A percentile compares a stretch with the other conserved stretches of the same genome.
These are phyloP conservation scores for Arabis alpina DNA, from an alignment of 345 rosid genomes.

Conservation along the genomic window DNA sequence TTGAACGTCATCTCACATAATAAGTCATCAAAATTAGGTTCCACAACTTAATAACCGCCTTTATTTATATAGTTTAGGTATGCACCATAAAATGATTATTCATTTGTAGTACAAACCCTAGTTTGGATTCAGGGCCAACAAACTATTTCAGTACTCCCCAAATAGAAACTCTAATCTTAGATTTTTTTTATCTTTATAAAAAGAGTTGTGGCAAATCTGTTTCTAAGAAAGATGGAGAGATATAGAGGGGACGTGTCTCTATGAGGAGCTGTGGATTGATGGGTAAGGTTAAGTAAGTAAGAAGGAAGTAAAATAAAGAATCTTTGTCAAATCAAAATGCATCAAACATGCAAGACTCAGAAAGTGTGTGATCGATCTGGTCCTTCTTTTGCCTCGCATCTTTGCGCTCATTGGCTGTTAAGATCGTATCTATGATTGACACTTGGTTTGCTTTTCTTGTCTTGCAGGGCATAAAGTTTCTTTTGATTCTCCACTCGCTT, in stretches of 20 bases:
- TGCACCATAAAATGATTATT: too few relatives aligned
- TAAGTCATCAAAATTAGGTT: too few relatives aligned
- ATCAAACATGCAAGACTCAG: conserved; percentile 33
- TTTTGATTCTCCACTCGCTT: conserved; percentile 39
- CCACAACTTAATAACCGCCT: too few relatives aligned
- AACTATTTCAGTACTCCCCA: background rate
- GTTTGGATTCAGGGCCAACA: too few relatives aligned
- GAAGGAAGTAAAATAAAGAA: conserved; percentile 22
- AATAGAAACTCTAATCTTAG: background rate
- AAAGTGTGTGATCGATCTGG: conserved; percentile 37
- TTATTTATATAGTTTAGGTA: too few relatives aligned
- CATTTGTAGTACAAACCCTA: too few relatives aligned
- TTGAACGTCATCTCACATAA: too few relatives aligned
- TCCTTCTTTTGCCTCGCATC: conserved; percentile 32
- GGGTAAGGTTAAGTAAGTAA: conserved; percentile 33
- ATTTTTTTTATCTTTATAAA: background rate
- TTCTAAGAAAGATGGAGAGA: background rate
- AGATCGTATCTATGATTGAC: conserved; percentile 43
- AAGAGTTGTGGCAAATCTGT: background rate
- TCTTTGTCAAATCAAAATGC: conserved; percentile 40
- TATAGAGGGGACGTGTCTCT: conserved; percentile 1
- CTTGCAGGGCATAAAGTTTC: conserved; percentile 25
- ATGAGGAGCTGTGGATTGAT: background rate
- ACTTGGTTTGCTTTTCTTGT: conserved; percentile 33
- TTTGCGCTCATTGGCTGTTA: conserved; percentile 39